These are phyloP conservation scores for Penicillium taxi DNA, from an alignment of 495 filamentous ascomycete genomes.

Conservation along the genomic window DNA sequence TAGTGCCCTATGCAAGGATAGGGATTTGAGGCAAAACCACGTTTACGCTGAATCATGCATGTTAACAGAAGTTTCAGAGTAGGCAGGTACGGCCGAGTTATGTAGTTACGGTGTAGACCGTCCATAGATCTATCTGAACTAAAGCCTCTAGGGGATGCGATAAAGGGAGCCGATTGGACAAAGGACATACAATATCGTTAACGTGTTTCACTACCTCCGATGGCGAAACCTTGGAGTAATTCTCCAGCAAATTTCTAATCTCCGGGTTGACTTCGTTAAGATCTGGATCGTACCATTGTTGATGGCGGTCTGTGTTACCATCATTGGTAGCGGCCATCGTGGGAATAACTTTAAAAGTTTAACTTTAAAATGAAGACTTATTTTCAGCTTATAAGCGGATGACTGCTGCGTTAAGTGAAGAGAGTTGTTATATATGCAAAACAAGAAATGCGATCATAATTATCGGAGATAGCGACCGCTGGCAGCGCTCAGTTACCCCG, in stretches of 20 bases:
- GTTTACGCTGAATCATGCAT: conserved; percentile 6
- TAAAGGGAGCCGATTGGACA: not conserved
- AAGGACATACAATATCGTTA: conserved; percentile 7
- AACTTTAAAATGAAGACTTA: too few species aligned
- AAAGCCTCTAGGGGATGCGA: not conserved
- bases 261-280: conserved; percentile 8
- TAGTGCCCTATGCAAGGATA: conserved; percentile 42
- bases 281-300: conserved; percentile 10
- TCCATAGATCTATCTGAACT: not conserved
- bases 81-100: not conserved
- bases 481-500: too few species aligned
- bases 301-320: conserved; percentile 3
- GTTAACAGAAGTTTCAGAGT: too few species aligned
- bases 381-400: too few species aligned
- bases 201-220: conserved; percentile 5
- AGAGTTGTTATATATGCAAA: too few species aligned
- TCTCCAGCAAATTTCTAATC: conserved; percentile 7
- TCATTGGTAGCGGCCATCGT: conserved; percentile 8
- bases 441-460: too few species aligned
- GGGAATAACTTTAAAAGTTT: too few species aligned
- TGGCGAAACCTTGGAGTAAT: conserved; percentile 5
- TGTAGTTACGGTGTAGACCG: not conserved
- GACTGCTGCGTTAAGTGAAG: too few species aligned
- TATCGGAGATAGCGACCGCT: too few species aligned
- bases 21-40: conserved; percentile 8